These are phyloP conservation scores for Phytophthora fragariae DNA, from an alignment of 352 stramenopile species.

Conservation along the genomic window DNA sequence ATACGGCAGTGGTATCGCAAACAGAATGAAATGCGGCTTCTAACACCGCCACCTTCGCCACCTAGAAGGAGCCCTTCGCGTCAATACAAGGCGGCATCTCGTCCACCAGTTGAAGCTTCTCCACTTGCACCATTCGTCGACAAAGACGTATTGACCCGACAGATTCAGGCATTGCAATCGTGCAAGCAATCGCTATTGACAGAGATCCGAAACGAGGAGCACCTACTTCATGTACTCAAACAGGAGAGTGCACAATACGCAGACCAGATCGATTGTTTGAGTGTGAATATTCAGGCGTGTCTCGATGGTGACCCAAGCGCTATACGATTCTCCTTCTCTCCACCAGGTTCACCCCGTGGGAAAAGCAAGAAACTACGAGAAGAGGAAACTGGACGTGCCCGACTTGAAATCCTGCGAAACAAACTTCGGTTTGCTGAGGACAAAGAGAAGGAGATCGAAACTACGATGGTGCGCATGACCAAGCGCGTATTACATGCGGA, in stretches of 20 bases:
- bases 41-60: slow-evolving; percentile 34
- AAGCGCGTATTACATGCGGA: slow-evolving; percentile 72
- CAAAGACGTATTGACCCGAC: slow-evolving; percentile 50
- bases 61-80: slow-evolving; percentile 7
- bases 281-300: slow-evolving; percentile 58
- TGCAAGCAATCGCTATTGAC: slow-evolving; percentile 69
- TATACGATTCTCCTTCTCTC: slow-evolving; percentile 35
- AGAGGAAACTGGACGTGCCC: slow-evolving; percentile 51
- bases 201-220: slow-evolving; percentile 73
- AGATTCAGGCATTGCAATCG: slow-evolving; percentile 71
- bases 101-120: slow-evolving; percentile 10
- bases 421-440: slow-evolving; percentile 71
- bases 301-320: slow-evolving; percentile 30
- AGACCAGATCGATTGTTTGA: slow-evolving; percentile 64
- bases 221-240: slow-evolving; percentile 68
- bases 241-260: slow-evolving; percentile 51
- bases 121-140: slow-evolving; percentile 43
- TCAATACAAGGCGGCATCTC: slow-evolving; percentile 10
- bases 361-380: slow-evolving; percentile 47
- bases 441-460: slow-evolving; percentile 79
- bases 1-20: slow-evolving; percentile 41
- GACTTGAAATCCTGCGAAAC: slow-evolving; percentile 64
- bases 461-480: slow-evolving; percentile 73
- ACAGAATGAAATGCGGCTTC: slow-evolving; percentile 33
- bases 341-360: slow-evolving; percentile 30